Evolutionary conservation across 257 asterid species (phyloP).

Genomic region (Petunia axillaris): DNA sequence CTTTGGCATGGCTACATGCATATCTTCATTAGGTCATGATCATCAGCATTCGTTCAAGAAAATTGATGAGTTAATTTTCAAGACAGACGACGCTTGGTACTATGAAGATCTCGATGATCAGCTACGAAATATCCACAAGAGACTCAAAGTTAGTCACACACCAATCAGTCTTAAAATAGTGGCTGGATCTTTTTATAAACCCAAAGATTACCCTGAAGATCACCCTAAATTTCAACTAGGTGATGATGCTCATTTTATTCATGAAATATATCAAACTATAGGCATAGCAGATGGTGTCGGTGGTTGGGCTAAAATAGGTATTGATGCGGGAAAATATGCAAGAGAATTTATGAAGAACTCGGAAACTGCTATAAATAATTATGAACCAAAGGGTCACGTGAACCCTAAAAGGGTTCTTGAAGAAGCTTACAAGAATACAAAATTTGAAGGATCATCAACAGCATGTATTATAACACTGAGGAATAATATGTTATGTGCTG

Average conservation of each 20-base stretch:
- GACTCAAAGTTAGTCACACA: neutral
- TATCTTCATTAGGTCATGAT: neutral
- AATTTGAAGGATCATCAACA: slow-evolving; percentile 35
- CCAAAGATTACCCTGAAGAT: slow-evolving; percentile 20
- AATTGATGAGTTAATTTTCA: neutral
- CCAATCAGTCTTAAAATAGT: slow-evolving; percentile 2
- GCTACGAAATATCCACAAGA: neutral
- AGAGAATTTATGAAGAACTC: slow-evolving; percentile 32
- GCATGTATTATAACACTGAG: slow-evolving; percentile 32
- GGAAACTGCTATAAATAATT: neutral
- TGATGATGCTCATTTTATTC: slow-evolving; percentile 42
- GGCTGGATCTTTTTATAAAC: slow-evolving; percentile 25
- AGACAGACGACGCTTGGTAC: neutral
- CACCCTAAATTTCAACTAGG: slow-evolving; percentile 24
- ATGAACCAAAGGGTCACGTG: neutral
- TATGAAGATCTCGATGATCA: neutral
- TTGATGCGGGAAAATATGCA: slow-evolving; percentile 35
- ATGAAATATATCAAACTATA: slow-evolving; percentile 5
- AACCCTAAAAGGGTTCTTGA: slow-evolving; percentile 30
- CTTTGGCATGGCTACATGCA: neutral
- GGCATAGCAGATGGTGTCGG: slow-evolving; percentile 44
- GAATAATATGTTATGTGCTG: neutral
- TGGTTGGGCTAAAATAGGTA: slow-evolving; percentile 28
- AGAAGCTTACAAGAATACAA: slow-evolving; percentile 28
- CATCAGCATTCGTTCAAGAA: neutral